Evolutionary conservation across 768 basidiomycete genomes (phyloP), one percentile per base, ranked within the genome.

Genomic region (Pleurotus salmoneostramineus): DNA sequence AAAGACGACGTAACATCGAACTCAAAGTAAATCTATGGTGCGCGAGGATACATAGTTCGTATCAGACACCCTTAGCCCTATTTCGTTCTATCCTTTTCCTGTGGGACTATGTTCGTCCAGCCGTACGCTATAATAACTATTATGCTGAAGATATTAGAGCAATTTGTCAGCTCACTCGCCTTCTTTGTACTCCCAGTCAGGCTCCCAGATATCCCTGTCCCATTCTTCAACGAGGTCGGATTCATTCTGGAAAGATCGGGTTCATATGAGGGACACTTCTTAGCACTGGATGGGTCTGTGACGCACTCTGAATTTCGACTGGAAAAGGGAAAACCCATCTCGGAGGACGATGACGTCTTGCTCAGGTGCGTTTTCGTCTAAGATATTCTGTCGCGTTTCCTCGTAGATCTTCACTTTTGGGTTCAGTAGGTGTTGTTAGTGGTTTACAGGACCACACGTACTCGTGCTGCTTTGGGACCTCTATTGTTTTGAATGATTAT

Each of bases 401-500:
- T 84, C 79, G 67, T 89, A 93, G 44, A 86, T 80, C 88, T 91
- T 58, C 21, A 27, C 21, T 27, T 27, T 27, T 27, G 21, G 3
- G 21, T 1, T 27, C 56, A 50, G 31, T 8, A 47, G 48, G 40
- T 58, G 54, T 60, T 35, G 58, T 54, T 61, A 27, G 51, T 57
- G 46, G 42, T 61, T 47, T 50, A 44, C 48, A 47, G 56, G 21
- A 60, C 12, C 51, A 47, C 46, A 65, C 78, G 36, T 69, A 92
- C 92, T 60, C 81, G 74, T 40, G 91, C 91, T 56, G 91, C 88
- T 64, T 84, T 85, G 0, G 91, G 92, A 14, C 91, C 91, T 45
- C 91, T 91, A 17, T 40, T 12, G 50, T 40, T 34, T 11, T 21
- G 12, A 3, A 15, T n/a, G 31, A 17, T 12, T 45, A 54, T 17